Base-by-base conservation (phyloP, 257 asterid genomes). In the Nicotiana knightiana region DNA sequence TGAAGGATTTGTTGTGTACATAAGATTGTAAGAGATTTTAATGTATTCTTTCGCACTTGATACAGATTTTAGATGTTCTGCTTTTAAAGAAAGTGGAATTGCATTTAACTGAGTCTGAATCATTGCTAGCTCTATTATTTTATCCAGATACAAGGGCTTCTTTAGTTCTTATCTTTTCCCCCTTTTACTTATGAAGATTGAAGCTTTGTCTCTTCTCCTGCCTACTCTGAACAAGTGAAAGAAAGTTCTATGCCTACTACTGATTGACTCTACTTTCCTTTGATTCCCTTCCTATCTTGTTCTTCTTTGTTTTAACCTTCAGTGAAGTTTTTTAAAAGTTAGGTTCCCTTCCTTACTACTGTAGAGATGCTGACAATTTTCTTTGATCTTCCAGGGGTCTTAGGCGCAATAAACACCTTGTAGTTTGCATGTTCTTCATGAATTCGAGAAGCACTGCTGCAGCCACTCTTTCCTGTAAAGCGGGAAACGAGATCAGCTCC, bases 381-480 rank as follows among this genome's bases (percentile, higher is more conserved):
- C 55, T 71, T 68, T 24, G 12, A 71, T 10, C 21, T 71, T 71
- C 37, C 59, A 71, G 78, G 58, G 59, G 59, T 58, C 32, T 35
- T 78, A 84, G 43, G 13, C 67, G 13, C 46, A 37, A 85, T 70
- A 67, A 82, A 73, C 76, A 53, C 86, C 87, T 88, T 91, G 81
- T 76, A 53, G 82, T 80, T 84, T 82, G 84, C 87, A 88, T 65
- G 90, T 84, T 81, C 87, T 91, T 89, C 94, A 93, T 93, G 97
- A 90, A 86, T 91, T 87, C 94, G 30, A 91, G 83, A 83, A 88
- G 82, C 86, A 35, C 87, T 87, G 90, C 86, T 83, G 90, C 68
- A 81, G 84, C 91, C 61, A 66, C 87, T 73, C 96, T 93, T 93
- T 93, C 97, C 97, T 93, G 88, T 82, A 83, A 80, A 71, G 55